These are phyloP conservation scores for Acer negundo DNA, from an alignment of 345 rosid species.

Conservation along the genomic window DNA sequence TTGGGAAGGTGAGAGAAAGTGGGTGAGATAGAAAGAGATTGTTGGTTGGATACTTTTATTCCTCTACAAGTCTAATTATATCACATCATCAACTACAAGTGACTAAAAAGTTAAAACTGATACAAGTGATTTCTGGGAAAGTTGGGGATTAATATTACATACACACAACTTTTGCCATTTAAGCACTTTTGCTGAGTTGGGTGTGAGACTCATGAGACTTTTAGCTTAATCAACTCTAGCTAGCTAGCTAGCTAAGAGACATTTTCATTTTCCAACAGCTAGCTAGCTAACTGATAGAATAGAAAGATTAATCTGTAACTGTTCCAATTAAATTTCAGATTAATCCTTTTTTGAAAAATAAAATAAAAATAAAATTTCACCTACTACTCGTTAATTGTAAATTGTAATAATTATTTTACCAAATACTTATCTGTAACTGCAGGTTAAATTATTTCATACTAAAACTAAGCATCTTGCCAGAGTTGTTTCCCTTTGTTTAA, in stretches of 20 bases:
- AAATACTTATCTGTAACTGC: background rate
- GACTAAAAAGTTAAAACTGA: slow-evolving; percentile 3
- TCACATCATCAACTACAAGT: background rate
- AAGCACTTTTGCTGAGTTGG: slow-evolving; percentile 17
- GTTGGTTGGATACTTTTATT: slow-evolving; percentile 30
- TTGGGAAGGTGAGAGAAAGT: slow-evolving; percentile 9
- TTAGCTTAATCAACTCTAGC: background rate
- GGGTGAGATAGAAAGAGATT: background rate
- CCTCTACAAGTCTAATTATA: background rate
- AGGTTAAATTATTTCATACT: background rate
- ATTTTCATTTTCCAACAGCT: background rate
- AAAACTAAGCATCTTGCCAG: background rate
- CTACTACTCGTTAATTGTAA: background rate
- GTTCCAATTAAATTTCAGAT: background rate
- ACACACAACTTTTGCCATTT: slow-evolving; percentile 7
- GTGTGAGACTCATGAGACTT: background rate
- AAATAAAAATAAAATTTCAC: background rate
- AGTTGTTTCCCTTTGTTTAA: background rate
- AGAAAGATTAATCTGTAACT: background rate
- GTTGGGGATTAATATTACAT: background rate
- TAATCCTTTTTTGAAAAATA: background rate
- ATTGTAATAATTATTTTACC: background rate
- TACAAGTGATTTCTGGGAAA: background rate
- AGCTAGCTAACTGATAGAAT: background rate
- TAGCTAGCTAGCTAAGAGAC: background rate